phyloP scores from a whole-genome alignment of 805 yeast genomes.

The Metschnikowia anglica region DNA sequence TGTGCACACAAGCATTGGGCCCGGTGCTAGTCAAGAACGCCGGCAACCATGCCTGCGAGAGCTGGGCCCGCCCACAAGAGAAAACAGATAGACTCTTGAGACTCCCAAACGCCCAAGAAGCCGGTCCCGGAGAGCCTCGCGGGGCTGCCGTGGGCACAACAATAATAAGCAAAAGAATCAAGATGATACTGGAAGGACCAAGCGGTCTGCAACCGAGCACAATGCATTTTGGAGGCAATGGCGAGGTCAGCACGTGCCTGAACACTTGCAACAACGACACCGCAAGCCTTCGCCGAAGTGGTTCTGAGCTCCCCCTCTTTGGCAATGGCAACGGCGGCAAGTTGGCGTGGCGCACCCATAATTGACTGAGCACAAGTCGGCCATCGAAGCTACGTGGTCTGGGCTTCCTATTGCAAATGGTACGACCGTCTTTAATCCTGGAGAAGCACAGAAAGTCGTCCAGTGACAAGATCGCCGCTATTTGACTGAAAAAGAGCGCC shows the following conservation, averaged over 20 bases:
- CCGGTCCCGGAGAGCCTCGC: constrained; percentile 42
- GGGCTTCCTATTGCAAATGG: constrained; percentile 57
- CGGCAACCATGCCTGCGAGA: constrained; percentile 53
- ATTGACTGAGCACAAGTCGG: constrained; percentile 66
- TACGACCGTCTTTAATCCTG: constrained; percentile 20
- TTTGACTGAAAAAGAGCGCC: constrained; percentile 69
- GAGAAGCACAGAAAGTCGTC: constrained; percentile 65
- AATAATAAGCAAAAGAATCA: constrained; percentile 54
- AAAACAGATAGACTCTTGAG: constrained; percentile 51
- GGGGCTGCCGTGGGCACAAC: constrained; percentile 62
- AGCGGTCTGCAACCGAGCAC: constrained; percentile 63
- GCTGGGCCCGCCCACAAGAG: constrained; percentile 54
- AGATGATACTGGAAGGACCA: constrained; percentile 50
- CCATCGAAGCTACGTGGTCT: constrained; percentile 62
- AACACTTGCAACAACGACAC: constrained; percentile 61
- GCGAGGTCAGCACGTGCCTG: constrained; percentile 51
- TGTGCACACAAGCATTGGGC: constrained; percentile 67
- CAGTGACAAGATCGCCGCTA: constrained; percentile 65
- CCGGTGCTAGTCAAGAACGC: constrained; percentile 74
- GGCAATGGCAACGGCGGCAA: constrained; percentile 55
- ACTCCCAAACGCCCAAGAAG: constrained; percentile 54
- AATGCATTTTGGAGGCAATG: constrained; percentile 52
- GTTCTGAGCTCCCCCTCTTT: constrained; percentile 54
- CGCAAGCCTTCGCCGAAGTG: constrained; percentile 54
- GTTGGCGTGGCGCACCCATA: constrained; percentile 62